These are phyloP conservation scores for Backusella circina DNA, from an alignment of 192 early-diverging fungal species.

Conservation along the genomic window DNA sequence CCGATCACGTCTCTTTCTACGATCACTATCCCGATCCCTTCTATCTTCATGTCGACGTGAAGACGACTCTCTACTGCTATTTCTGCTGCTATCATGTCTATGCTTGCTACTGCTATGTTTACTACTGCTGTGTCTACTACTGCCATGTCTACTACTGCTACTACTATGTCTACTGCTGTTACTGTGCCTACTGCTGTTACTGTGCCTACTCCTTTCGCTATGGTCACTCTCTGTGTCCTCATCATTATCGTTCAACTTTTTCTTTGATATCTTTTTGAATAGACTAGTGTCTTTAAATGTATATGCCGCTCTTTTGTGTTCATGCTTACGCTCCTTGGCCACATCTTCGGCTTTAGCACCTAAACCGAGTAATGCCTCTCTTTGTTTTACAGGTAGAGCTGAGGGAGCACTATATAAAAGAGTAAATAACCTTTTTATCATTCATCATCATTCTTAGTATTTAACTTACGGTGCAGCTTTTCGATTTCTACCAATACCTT, in stretches of 20 bases:
- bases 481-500: conserved; percentile 31
- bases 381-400: conserved; percentile 36
- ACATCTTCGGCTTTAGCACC: conserved; percentile 70
- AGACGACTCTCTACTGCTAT: background rate
- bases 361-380: conserved; percentile 78
- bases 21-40: background rate
- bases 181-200: background rate
- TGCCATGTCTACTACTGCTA: background rate
- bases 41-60: background rate
- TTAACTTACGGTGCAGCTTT: conserved; percentile 17
- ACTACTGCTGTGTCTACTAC: background rate
- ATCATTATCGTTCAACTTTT: conserved; percentile 8
- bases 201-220: background rate
- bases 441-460: background rate
- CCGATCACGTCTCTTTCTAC: background rate
- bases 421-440: background rate
- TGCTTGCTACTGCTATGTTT: background rate
- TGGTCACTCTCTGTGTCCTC: background rate
- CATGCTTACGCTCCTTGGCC: conserved; percentile 39
- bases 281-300: conserved; percentile 28
- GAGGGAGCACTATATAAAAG: conserved; percentile 12
- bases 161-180: background rate
- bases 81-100: background rate
- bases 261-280: conserved; percentile 26
- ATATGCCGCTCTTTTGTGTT: conserved; percentile 9